Evolutionary conservation across 2,329 filamentous ascomycete species (phyloP).

Genomic region (Chrysoporthe deuterocubensis): DNA sequence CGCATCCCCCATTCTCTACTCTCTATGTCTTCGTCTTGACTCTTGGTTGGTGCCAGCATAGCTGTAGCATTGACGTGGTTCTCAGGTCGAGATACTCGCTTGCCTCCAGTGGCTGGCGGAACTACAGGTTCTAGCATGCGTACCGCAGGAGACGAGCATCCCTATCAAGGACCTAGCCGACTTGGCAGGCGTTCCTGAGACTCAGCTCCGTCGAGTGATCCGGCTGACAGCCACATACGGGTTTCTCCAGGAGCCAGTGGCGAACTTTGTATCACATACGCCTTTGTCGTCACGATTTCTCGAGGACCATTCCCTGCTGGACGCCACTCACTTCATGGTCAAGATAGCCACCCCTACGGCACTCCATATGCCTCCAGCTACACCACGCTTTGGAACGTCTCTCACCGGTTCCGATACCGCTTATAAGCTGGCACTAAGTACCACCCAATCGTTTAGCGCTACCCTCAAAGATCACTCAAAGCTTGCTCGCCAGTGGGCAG

Average conservation of each 20-base stretch:
- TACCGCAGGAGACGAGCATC: constrained; percentile 44
- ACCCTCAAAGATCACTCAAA: constrained; percentile 32
- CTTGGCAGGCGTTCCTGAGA: constrained; percentile 43
- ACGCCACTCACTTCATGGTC: constrained; percentile 45
- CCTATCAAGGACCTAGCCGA: constrained; percentile 46
- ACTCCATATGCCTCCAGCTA: constrained; percentile 39
- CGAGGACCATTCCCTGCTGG: constrained; percentile 38
- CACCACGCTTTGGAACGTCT: constrained; percentile 25
- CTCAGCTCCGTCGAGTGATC: constrained; percentile 42
- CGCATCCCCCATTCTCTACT: background rate
- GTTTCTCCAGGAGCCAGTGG: constrained; percentile 41
- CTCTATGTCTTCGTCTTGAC: background rate
- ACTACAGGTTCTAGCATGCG: constrained; percentile 48
- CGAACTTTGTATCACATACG: constrained; percentile 43
- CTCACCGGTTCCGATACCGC: constrained; percentile 27
- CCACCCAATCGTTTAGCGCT: constrained; percentile 26
- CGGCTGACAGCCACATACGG: constrained; percentile 38
- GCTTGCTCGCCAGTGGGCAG: constrained; percentile 38
- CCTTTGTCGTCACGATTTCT: constrained; percentile 44
- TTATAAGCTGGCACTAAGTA: constrained; percentile 32
- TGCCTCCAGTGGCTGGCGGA: constrained; percentile 49
- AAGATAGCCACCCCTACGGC: constrained; percentile 40
- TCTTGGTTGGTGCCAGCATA: background rate
- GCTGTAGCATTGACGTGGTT: background rate
- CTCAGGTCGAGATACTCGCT: constrained; percentile 28